These are phyloP conservation scores for Calonectria hawksworthii DNA, from an alignment of 2,329 filamentous ascomycete genomes.

Conservation along the genomic window DNA sequence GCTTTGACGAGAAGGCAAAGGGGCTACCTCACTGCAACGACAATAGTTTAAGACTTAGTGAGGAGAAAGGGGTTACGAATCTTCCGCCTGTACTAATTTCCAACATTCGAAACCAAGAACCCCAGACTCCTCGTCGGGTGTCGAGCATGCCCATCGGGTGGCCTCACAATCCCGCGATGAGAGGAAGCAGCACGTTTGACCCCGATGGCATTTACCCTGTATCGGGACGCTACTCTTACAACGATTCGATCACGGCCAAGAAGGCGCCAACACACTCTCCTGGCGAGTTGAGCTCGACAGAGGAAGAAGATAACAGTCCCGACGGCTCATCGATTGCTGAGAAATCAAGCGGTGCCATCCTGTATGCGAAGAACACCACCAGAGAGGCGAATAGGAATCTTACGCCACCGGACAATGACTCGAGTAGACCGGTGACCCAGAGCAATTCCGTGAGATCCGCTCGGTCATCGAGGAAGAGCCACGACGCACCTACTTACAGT, in stretches of 20 bases:
- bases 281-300: constrained; percentile 1
- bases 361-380: background rate
- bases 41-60: constrained; percentile 38
- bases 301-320: background rate
- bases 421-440: background rate
- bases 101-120: constrained; percentile 36
- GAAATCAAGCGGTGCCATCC: background rate
- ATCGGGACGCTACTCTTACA: constrained; percentile 32
- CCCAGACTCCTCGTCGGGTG: constrained; percentile 40
- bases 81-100: constrained; percentile 35
- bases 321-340: background rate
- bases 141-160: constrained; percentile 56
- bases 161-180: constrained; percentile 50
- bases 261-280: constrained; percentile 5
- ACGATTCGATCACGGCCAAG: constrained; percentile 24
- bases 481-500: background rate
- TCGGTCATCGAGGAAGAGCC: background rate
- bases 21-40: constrained; percentile 33
- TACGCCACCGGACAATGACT: background rate
- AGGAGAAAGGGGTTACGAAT: constrained; percentile 31
- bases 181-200: constrained; percentile 39
- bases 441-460: constrained; percentile 1
- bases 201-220: constrained; percentile 33
- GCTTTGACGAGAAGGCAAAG: constrained; percentile 41
- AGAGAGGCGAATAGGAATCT: too few relatives aligned